phyloP scores from a whole-genome alignment of 2,329 filamentous ascomycete genomes.

The Neurospora sp. region DNA sequence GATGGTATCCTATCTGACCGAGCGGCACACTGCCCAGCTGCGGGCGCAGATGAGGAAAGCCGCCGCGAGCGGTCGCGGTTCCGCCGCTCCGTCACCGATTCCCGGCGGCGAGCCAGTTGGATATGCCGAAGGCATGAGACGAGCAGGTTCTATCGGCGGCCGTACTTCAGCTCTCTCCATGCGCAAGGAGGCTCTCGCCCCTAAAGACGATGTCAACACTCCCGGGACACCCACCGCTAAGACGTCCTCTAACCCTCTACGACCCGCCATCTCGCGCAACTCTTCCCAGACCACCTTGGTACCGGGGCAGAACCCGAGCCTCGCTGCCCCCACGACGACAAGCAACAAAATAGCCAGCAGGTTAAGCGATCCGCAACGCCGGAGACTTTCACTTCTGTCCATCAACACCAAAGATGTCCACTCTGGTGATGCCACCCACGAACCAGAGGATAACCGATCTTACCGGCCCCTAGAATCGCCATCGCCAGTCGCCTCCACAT shows the following conservation, averaged over 20 bases:
- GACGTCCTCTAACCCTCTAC: conserved; percentile 24
- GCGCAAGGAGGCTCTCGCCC: conserved; percentile 47
- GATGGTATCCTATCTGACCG: conserved; percentile 89
- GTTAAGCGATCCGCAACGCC: conserved; percentile 16
- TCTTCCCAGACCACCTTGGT: conserved; percentile 37
- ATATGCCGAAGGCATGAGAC: conserved; percentile 37
- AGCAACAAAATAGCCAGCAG: conserved; percentile 21
- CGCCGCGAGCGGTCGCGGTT: conserved; percentile 44
- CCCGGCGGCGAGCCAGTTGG: conserved; percentile 37
- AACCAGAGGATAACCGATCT: conserved; percentile 22
- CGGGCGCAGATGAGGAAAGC: conserved; percentile 74
- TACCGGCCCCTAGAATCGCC: conserved; percentile 28
- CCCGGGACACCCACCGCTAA: conserved; percentile 33
- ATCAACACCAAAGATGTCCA: conserved; percentile 11
- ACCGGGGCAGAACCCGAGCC: conserved; percentile 22
- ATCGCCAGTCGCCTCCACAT: conserved; percentile 27
- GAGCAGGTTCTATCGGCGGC: conserved; percentile 37
- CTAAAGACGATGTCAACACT: conserved; percentile 35
- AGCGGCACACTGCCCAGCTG: conserved; percentile 82
- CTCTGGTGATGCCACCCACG: not conserved
- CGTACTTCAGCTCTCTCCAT: conserved; percentile 45
- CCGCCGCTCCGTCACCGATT: conserved; percentile 48
- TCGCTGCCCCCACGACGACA: not conserved
- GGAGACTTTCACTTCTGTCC: conserved; percentile 21
- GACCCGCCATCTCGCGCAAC: conserved; percentile 37